Base-by-base conservation (phyloP, 805 yeast species). In the Ogataea corticis region DNA sequence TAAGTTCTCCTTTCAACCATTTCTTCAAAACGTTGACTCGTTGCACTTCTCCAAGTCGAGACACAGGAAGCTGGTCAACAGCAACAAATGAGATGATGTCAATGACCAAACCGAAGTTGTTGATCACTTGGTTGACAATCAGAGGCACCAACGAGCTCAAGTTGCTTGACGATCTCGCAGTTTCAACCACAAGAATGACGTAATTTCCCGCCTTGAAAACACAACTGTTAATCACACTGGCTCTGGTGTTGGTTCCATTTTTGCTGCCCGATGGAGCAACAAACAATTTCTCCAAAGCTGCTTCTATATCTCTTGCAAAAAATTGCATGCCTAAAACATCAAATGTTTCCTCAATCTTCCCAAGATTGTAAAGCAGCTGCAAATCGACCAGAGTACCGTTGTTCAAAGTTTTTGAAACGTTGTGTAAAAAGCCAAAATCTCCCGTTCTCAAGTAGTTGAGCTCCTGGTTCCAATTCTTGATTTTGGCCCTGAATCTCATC, bases 251-350 rank as follows among this genome's bases (percentile, higher is more conserved):
- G 15, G 16, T 16, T 28, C 21, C 7, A 11, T 16, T 25, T 4
- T 9, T 23, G 39, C 29, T n/a, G 9, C 13, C 13, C 14, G 32
- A 18, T 7, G 37, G n/a, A 2, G 41, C 15, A 12, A 12, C 15
- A 13, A 44, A 36, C 21, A 41, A 27, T 38, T 71, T 59, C 61
- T 81, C 82, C 39, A 91, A 72, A 45, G 94, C 75, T 47, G 72
- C 48, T 66, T 82, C 99, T 44, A 94, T 77, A 63, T 94, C 99
- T 18, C 73, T 68, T 1, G 95, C 95, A 71, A 94, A 92, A 63
- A 89, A 96, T 56, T 87, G 90, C 57, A 94, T 70, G 0, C 99
- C 99, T 70, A 87, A 73, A 2, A 85, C 83, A 62, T 94, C 99
- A 65, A 94, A 83, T 0, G 98, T 90, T 52, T 86, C 92, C 6